These are phyloP conservation scores for Dothideomycetes sp. DNA, from an alignment of 2,329 filamentous ascomycete species.

Conservation along the genomic window DNA sequence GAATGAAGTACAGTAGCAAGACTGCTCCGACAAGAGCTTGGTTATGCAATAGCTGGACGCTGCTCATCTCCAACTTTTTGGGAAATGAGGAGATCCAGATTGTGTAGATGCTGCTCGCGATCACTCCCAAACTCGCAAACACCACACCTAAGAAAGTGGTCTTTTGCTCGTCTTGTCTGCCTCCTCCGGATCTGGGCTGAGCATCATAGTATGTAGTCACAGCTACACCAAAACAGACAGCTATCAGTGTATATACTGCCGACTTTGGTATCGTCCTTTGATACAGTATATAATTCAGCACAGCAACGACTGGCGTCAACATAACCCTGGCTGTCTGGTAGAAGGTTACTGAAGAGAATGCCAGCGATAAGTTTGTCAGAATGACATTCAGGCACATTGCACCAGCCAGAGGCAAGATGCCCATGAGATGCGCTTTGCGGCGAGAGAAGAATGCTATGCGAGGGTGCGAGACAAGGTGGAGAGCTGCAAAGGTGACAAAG, in stretches of 20 bases:
- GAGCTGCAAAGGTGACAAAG: slow-evolving; percentile 51
- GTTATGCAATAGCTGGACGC: slow-evolving; percentile 59
- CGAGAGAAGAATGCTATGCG: slow-evolving; percentile 48
- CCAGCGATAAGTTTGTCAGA: slow-evolving; percentile 55
- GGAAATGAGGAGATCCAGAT: slow-evolving; percentile 59
- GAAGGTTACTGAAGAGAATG: slow-evolving; percentile 57
- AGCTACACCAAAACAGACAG: slow-evolving; percentile 53
- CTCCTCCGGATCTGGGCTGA: slow-evolving; percentile 28
- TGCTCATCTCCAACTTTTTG: slow-evolving; percentile 53
- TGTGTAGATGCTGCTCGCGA: slow-evolving; percentile 57
- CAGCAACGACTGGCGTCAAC: slow-evolving; percentile 53
- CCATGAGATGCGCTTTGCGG: slow-evolving; percentile 41
- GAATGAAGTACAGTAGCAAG: slow-evolving; percentile 54
- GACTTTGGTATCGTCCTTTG: slow-evolving; percentile 42
- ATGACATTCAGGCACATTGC: slow-evolving; percentile 62
- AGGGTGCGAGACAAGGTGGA: slow-evolving; percentile 51
- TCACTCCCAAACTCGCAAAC: slow-evolving; percentile 53
- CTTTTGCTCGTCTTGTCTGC: too few relatives aligned
- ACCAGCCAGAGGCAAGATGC: slow-evolving; percentile 53
- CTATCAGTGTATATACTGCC: slow-evolving; percentile 44
- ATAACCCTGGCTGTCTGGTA: slow-evolving; percentile 60
- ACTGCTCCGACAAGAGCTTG: slow-evolving; percentile 54
- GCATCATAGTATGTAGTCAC: slow-evolving; percentile 60
- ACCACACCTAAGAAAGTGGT: slow-evolving; percentile 49
- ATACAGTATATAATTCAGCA: slow-evolving; percentile 55